These are phyloP conservation scores for Bothriochloa decipiens DNA, from an alignment of 176 grass and related monocot species.

Conservation along the genomic window DNA sequence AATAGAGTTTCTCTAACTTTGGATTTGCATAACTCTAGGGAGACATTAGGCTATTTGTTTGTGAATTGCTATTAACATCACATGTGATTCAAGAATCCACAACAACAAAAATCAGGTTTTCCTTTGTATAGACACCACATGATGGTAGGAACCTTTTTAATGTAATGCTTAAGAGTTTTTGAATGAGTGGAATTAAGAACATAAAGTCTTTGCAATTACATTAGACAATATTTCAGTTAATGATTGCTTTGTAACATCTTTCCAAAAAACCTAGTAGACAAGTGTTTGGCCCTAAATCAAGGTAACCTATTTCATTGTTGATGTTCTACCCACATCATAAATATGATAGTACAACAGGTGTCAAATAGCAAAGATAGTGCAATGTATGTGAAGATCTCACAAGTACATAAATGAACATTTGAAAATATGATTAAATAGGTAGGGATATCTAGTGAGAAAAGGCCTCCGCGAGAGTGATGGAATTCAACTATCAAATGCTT, in stretches of 20 bases:
- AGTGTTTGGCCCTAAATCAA: no score
- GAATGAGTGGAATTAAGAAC: constrained; percentile 31
- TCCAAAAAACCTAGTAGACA: no score
- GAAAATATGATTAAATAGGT: neutral
- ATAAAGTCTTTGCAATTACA: no score
- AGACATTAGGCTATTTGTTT: neutral
- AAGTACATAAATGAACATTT: neutral
- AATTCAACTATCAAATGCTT: neutral
- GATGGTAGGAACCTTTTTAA: neutral
- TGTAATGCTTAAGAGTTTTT: neutral
- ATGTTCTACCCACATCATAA: neutral
- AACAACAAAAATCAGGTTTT: neutral
- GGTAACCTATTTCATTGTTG: neutral
- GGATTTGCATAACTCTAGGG: neutral
- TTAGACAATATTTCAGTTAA: no score
- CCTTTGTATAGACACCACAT: neutral
- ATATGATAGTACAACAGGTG: neutral
- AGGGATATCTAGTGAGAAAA: neutral
- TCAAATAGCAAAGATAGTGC: neutral
- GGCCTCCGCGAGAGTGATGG: neutral
- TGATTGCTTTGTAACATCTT: no score
- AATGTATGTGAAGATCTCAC: neutral
- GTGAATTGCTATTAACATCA: neutral
- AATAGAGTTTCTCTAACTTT: neutral
- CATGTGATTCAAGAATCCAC: neutral